Base-by-base conservation (phyloP, 1,284 basidiomycete species). In the Hemileia vastatrix region DNA sequence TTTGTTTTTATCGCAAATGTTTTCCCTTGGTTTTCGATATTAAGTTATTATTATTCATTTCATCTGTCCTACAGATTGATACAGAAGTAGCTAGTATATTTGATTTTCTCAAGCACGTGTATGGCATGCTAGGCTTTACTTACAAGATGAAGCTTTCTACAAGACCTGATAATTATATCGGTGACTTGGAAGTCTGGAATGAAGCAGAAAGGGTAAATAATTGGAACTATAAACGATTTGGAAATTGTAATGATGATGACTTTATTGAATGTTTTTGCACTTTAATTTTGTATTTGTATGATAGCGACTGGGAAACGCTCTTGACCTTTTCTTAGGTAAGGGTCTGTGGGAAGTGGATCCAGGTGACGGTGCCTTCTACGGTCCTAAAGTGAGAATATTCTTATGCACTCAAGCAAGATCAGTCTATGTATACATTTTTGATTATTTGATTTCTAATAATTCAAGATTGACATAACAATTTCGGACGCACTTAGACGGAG, bases 101-200 rank as follows among this genome's bases (percentile, higher is more conserved):
- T 73, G 89, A 97, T 74, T 97, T 99, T 79, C 86, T 98, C 81
- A 81, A 92, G 72, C 83, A 88, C 68, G 84, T 96, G 32, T 99
- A 99, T 76, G 90, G 90, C 50, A 79, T 90, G n/a, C 97, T 98
- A 70, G 95, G 94, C 4, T 95, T 98, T 76, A 85, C 88, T n/a
- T 97, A 96, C 83, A 84, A 86, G 71, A 84, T 98, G 66, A 90
- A 95, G 74, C 82, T 99, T 9, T 97, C 93, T 54, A 99, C 95
- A 1, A 84, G 95, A 48, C 95, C 95, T 0, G 91, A 96, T 33
- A 97, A 97, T 75, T 90, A 83, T 78, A 84, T 98, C 31, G 95
- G 95, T 54, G 82, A 86, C 31, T 81, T 97, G 60, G 87, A 86
- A 68, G 89, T 90, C 0, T 97, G 93, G 94, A 80, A 95, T 70